Base-by-base conservation (phyloP, 139 green algal genomes). In the Chlamydomonas applanata region DNA sequence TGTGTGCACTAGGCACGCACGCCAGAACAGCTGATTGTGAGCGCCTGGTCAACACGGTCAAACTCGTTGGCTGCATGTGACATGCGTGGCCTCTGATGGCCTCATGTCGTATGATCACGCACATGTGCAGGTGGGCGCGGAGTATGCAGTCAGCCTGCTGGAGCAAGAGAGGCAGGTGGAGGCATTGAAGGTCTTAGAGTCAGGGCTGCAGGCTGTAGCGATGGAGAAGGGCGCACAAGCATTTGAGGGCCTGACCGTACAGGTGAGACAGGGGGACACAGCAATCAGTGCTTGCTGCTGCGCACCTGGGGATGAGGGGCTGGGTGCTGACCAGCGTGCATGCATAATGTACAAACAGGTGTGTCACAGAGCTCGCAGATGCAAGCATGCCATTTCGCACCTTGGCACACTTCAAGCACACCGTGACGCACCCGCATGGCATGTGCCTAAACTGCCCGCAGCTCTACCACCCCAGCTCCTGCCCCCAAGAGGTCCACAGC, bases 121-220 rank as follows among this genome's bases (percentile, higher is more conserved):
- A 34, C 25, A 16, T 32, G 1, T 29, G 54, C 77, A 93, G 87
- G 76, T 93, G 4, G 86, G 87, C 29, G 89, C 86, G 11, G 89
- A 91, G 79, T 89, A 88, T 61, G 80, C 87, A 0, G 76, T 88
- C 5, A 87, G 84, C 62, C 77, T 81, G 0, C 53, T 63, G 16
- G 88, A 92, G 78, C 90, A 93, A 83, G 80, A 85, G 75, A 80
- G 82, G 22, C 85, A 94, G 76, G 69, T 93, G 1, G 86, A 93
- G 46, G 86, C 89, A 2, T 85, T 95, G 16, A 45, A 87, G 20
- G 64, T 79, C 25, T 68, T 69, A 17, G 72, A 78, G 64, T 70
- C 75, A 45, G 74, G 69, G 5, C 53, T 81, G 45, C 56, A 76
- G 64, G 67, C 54, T 64, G 20, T 78, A 45, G 35, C 64, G 61